Conservation (phyloP, 768 basidiomycete species). For the Guyanaporus albipodus region DNA sequence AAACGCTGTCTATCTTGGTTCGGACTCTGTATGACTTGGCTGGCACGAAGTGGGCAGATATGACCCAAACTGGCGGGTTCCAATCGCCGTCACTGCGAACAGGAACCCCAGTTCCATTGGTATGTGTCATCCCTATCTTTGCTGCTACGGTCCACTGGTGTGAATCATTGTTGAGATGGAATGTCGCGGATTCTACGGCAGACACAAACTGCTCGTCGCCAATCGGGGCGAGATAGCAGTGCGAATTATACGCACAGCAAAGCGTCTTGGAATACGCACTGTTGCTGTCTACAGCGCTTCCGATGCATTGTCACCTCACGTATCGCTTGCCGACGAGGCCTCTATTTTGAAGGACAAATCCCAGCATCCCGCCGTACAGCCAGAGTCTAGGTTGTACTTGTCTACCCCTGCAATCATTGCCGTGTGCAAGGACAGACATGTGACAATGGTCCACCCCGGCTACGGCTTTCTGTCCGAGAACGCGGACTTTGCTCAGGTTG, state of each 20-base stretch:
- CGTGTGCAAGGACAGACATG: conserved; percentile 38
- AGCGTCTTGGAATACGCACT: conserved; percentile 46
- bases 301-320: conserved; percentile 57
- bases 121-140: not conserved
- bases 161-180: conserved; percentile 13
- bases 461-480: conserved; percentile 69
- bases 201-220: conserved; percentile 58
- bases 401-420: conserved; percentile 36
- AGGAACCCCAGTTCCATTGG: no score
- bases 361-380: conserved; percentile 2
- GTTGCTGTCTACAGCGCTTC: conserved; percentile 58
- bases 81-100: no score
- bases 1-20: no score
- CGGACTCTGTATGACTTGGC: no score
- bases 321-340: conserved; percentile 50
- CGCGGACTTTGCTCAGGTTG: conserved; percentile 46
- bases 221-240: conserved; percentile 74
- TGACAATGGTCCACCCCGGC: conserved; percentile 57
- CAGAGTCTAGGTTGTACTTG: conserved; percentile 47
- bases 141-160: no score
- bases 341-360: conserved; percentile 31
- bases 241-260: conserved; percentile 56
- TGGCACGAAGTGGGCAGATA: no score
- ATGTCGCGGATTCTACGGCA: conserved; percentile 13
- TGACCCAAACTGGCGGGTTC: no score